These are phyloP conservation scores for Russula griseocarnosa DNA, from an alignment of 768 basidiomycete genomes.

Conservation along the genomic window DNA sequence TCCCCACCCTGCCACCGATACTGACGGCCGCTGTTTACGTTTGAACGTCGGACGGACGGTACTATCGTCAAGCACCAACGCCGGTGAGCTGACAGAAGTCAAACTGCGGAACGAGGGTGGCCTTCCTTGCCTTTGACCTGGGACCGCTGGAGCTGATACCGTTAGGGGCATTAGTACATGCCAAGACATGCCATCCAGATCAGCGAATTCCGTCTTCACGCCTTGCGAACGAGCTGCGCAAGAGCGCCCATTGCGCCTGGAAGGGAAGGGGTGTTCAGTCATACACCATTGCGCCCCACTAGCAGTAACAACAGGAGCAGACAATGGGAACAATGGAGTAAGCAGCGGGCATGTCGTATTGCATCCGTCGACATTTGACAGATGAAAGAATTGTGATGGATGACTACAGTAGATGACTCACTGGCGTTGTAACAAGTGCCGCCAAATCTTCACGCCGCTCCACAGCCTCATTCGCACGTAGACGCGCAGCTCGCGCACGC, in stretches of 20 bases:
- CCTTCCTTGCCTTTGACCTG: neutral
- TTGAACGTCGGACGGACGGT: slow-evolving; percentile 14
- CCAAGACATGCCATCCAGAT: slow-evolving; percentile 58
- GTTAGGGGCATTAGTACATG: slow-evolving; percentile 27
- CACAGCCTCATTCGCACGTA: slow-evolving; percentile 19
- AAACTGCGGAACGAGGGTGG: neutral
- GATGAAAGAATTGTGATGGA: neutral
- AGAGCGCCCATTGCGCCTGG: slow-evolving; percentile 35
- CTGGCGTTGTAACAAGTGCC: slow-evolving; percentile 22
- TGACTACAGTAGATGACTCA: neutral
- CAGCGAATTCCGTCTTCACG: slow-evolving; percentile 59
- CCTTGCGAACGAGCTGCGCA: slow-evolving; percentile 44
- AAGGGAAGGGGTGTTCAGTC: neutral
- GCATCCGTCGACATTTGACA: neutral
- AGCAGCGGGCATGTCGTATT: too few species aligned
- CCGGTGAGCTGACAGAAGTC: neutral
- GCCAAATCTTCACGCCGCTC: slow-evolving; percentile 23
- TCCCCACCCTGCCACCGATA: neutral
- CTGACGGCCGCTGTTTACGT: slow-evolving; percentile 1
- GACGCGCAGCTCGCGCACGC: slow-evolving; percentile 13
- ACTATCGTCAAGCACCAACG: neutral
- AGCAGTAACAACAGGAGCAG: neutral
- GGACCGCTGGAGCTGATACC: neutral
- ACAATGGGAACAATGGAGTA: neutral
- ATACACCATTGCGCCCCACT: neutral